Conservation (phyloP, 257 asterid genomes). For the Vinca minor region DNA sequence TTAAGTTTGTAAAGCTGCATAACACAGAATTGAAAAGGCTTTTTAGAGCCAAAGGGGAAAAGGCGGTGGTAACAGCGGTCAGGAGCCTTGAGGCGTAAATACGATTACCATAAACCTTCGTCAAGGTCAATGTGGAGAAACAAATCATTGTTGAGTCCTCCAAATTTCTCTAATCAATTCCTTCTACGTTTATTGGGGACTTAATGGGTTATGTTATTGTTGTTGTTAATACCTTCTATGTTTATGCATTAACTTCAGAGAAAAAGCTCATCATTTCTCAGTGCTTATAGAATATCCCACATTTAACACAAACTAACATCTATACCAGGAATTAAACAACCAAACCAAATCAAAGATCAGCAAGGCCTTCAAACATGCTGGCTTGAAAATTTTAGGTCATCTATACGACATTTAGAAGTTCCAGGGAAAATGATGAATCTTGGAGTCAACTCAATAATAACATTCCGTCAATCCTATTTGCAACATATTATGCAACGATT, state of each 20-base stretch:
- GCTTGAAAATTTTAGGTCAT: not conserved
- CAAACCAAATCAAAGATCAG: not conserved
- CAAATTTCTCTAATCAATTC: not conserved
- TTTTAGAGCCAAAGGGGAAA: too few species aligned
- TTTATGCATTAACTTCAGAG: too few species aligned
- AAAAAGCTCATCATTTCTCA: not conserved
- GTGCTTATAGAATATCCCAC: not conserved
- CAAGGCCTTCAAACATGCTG: not conserved
- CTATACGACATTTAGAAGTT: too few species aligned
- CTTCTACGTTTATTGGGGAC: not conserved
- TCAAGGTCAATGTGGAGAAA: not conserved
- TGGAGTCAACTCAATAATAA: not conserved
- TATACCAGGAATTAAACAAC: not conserved
- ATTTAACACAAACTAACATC: not conserved
- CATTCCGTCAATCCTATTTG: too few species aligned
- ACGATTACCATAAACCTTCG: not conserved
- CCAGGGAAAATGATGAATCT: not conserved
- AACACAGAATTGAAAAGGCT: not conserved
- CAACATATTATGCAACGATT: too few species aligned
- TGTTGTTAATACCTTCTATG: too few species aligned
- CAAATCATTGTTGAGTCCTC: not conserved
- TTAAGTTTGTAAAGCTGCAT: not conserved
- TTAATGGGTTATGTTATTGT: too few species aligned
- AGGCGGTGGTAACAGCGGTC: too few species aligned
- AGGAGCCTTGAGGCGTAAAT: not conserved